Percentiles rank a stretch among this genome's conserved stretches.
Evolutionary conservation across 2,329 filamentous ascomycete genomes (phyloP).

Genomic region (Aspergillus pseudonomiae): DNA sequence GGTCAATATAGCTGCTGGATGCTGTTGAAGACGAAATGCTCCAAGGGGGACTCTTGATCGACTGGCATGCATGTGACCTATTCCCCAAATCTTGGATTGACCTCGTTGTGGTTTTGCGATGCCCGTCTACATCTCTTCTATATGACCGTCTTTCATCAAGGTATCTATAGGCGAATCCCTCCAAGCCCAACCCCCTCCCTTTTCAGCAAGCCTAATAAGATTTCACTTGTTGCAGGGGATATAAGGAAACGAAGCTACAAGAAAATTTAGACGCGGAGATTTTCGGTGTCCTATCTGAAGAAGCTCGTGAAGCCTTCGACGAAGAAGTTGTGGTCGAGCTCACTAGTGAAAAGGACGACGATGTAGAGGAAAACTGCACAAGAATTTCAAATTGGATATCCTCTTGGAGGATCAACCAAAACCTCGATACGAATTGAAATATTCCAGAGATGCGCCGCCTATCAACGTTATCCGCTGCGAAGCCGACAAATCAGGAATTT

Average conservation of each 20-base stretch:
- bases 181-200: background rate
- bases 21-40: constrained; percentile 80
- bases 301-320: constrained; percentile 84
- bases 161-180: constrained; percentile 43
- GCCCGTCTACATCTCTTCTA: constrained; percentile 73
- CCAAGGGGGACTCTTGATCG: constrained; percentile 82
- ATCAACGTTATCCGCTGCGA: background rate
- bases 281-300: constrained; percentile 90
- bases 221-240: constrained; percentile 59
- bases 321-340: constrained; percentile 88
- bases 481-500: constrained; percentile 20
- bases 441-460: background rate
- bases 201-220: constrained; percentile 7
- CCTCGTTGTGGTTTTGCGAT: constrained; percentile 84
- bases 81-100: constrained; percentile 95
- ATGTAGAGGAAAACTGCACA: constrained; percentile 87
- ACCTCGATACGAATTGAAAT: constrained; percentile 31
- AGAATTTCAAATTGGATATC: constrained; percentile 79
- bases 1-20: constrained; percentile 67
- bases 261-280: constrained; percentile 98
- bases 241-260: constrained; percentile 83
- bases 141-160: constrained; percentile 81
- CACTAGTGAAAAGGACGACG: constrained; percentile 75
- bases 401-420: constrained; percentile 70
- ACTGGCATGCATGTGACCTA: constrained; percentile 97